These are phyloP conservation scores for Gypsophila paniculata DNA, from an alignment of 179 eudicot genomes.

Conservation along the genomic window DNA sequence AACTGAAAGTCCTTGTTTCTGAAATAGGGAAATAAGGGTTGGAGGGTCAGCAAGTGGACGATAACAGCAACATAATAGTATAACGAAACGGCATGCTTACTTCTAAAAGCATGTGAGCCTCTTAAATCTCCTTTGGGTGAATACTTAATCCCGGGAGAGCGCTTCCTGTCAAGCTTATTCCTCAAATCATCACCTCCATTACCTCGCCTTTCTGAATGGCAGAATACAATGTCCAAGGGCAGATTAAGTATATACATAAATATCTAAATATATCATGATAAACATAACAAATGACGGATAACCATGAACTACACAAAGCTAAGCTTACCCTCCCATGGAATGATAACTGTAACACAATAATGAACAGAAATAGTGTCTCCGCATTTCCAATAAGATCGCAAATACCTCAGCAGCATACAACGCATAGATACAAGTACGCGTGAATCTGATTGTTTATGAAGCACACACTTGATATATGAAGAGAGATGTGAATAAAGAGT, in stretches of 20 bases:
- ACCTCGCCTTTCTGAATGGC: constrained; percentile 55
- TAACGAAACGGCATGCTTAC: constrained; percentile 40
- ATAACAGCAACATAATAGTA: constrained; percentile 1
- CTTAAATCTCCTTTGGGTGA: constrained; percentile 58
- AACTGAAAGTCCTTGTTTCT: neutral
- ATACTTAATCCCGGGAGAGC: constrained; percentile 53
- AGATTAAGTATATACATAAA: neutral
- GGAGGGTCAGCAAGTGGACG: too few species aligned
- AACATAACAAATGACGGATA: constrained; percentile 15
- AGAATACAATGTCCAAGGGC: constrained; percentile 23
- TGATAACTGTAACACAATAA: constrained; percentile 52
- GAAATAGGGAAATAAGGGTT: too few species aligned
- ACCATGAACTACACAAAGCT: constrained; percentile 32
- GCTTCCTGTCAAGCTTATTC: constrained; percentile 70
- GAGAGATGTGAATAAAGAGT: constrained; percentile 36
- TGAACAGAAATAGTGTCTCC: constrained; percentile 45
- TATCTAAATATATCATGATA: neutral
- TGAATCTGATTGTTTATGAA: constrained; percentile 48
- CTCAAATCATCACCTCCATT: constrained; percentile 53
- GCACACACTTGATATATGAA: constrained; percentile 41
- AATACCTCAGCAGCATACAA: constrained; percentile 46
- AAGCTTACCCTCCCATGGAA: constrained; percentile 66
- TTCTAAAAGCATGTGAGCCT: constrained; percentile 40
- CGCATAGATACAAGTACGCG: constrained; percentile 45
- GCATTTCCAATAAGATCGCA: constrained; percentile 50